A percentile compares a stretch with the other conserved stretches of the same genome.
Conservation (phyloP, 148 eudicot genomes). For the Persicaria maculosa region DNA sequence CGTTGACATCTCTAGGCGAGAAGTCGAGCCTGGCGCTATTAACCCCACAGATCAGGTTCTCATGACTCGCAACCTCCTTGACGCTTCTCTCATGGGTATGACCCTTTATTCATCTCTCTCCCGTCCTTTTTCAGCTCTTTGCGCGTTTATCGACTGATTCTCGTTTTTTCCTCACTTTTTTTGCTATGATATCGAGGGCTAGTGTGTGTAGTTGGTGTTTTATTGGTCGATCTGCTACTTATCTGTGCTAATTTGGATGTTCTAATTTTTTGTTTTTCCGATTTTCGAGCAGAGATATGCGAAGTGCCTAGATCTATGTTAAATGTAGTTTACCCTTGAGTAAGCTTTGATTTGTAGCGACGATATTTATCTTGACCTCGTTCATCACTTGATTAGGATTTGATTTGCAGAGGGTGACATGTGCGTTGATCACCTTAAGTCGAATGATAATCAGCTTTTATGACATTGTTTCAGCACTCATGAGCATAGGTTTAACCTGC, state of each 20-base stretch:
- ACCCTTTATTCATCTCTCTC: not conserved
- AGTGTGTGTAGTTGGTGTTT: not conserved
- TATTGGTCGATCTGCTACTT: not conserved
- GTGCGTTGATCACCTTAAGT: not conserved
- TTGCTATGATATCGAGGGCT: not conserved
- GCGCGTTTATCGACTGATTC: not conserved
- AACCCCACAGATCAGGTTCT: constrained; percentile 39
- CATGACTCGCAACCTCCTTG: constrained; percentile 25
- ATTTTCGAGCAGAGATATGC: not conserved
- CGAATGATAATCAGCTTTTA: not conserved
- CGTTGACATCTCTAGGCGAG: constrained; percentile 18
- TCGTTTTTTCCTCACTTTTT: not conserved
- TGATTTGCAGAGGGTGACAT: not conserved
- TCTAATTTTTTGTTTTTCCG: not conserved
- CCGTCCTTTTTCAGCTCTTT: not conserved
- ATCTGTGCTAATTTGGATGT: not conserved
- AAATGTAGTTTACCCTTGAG: not conserved
- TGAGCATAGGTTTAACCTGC: not conserved
- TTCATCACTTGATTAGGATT: not conserved
- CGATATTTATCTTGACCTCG: not conserved
- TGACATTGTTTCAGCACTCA: not conserved
- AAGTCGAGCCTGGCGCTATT: constrained; percentile 24
- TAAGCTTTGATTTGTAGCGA: not conserved
- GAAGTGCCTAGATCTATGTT: not conserved
- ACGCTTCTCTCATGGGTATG: constrained; percentile 40